Evolutionary conservation across 495 filamentous ascomycete genomes (phyloP).

Genomic region (Hyaloscypha hepaticicola): DNA sequence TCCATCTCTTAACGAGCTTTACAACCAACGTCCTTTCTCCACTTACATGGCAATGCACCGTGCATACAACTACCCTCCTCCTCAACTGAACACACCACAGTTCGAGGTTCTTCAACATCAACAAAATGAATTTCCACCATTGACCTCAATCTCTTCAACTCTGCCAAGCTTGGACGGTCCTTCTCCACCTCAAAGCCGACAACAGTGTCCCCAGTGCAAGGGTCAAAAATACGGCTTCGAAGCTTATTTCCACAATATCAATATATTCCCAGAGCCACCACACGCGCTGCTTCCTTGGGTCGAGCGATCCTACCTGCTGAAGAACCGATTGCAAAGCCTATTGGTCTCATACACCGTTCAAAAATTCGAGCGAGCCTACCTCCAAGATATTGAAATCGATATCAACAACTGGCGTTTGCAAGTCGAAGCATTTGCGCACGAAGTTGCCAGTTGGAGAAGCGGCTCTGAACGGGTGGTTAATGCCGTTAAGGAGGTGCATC

Average conservation of each 20-base stretch:
- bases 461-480: neutral
- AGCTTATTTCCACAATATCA: conserved; percentile 26
- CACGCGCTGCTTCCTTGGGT: conserved; percentile 16
- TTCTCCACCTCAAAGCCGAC: neutral
- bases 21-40: neutral
- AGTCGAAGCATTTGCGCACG: conserved; percentile 6
- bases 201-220: conserved; percentile 20
- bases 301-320: conserved; percentile 24
- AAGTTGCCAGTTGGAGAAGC: neutral
- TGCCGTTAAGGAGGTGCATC: neutral
- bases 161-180: neutral
- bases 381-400: neutral
- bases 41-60: neutral
- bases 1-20: neutral
- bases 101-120: neutral
- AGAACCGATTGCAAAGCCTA: conserved; percentile 20
- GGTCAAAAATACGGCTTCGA: conserved; percentile 26
- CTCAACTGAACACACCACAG: neutral
- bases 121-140: neutral
- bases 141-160: neutral
- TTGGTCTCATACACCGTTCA: conserved; percentile 19
- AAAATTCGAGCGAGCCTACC: neutral
- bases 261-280: conserved; percentile 21
- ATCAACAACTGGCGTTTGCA: conserved; percentile 7
- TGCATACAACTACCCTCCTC: neutral